Percentiles rank a stretch among this genome's conserved stretches.
phyloP scores from a whole-genome alignment of 768 basidiomycete species.

The Auriscalpium orientale region DNA sequence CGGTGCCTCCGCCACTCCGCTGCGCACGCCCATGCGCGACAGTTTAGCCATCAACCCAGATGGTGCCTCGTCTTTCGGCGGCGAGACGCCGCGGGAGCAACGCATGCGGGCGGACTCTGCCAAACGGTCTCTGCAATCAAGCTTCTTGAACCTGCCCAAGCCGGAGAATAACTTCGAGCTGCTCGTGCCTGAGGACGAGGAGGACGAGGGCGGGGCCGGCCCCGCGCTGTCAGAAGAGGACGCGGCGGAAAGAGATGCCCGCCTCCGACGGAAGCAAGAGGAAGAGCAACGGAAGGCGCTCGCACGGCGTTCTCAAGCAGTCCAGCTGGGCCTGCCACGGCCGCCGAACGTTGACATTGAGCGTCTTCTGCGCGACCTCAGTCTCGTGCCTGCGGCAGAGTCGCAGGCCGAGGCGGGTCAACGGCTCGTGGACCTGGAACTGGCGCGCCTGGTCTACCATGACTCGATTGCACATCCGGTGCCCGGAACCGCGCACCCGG shows the following conservation, averaged over 20 bases:
- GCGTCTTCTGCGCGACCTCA: constrained; percentile 52
- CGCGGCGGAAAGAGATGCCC: constrained; percentile 85
- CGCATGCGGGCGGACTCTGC: constrained; percentile 52
- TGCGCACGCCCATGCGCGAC: constrained; percentile 94
- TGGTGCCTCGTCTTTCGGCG: constrained; percentile 46
- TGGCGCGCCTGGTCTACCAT: constrained; percentile 74
- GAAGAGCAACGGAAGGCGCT: constrained; percentile 74
- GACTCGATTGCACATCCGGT: constrained; percentile 84
- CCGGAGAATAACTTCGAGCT: constrained; percentile 98
- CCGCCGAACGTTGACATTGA: constrained; percentile 76
- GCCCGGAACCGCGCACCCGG: constrained; percentile 77
- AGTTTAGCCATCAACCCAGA: constrained; percentile 80
- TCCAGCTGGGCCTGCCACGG: constrained; percentile 79
- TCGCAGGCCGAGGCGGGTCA: constrained; percentile 33
- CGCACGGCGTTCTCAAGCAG: constrained; percentile 74
- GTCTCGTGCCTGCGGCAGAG: constrained; percentile 28
- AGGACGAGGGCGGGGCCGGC: constrained; percentile 35
- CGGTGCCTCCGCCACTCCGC: constrained; percentile 58
- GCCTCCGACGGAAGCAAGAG: constrained; percentile 53
- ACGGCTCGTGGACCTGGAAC: constrained; percentile 66
- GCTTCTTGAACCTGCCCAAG: constrained; percentile 78
- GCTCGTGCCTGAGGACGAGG: constrained; percentile 84
- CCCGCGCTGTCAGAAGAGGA: constrained; percentile 62
- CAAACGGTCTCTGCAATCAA: constrained; percentile 71
- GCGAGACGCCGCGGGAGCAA: constrained; percentile 73